Base-by-base conservation (phyloP, 1,284 basidiomycete species). In the Moniliella sp. region DNA sequence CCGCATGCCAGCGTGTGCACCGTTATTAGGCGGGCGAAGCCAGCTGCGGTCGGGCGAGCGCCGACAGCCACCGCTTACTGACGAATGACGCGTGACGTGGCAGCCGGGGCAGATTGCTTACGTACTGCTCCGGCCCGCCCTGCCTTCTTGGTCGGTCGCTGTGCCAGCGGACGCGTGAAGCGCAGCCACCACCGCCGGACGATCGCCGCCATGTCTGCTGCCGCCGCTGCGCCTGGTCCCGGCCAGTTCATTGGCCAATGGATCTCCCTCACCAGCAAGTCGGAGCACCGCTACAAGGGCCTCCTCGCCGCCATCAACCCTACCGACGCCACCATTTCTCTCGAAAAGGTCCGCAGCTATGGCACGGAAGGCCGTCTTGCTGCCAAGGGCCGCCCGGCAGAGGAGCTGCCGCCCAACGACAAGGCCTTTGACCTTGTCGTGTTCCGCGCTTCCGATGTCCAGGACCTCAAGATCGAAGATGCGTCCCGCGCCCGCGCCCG, bases 231-330 rank as follows among this genome's bases (percentile, higher is more conserved):
- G n/a, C n/a, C n/a, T n/a, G 43, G 53, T 3, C 46, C 57, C 15
- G 48, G 46, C 33, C 42, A 54, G 33, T 51, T 54, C 37, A 52
- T 60, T 37, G 57, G 60, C 33, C 50, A 55, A 13, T 48, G 55
- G 15, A 83, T 84, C 45, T 79, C 77, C 45, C 73, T 84, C 56
- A 76, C 80, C 56, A 82, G 79, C 39, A 77, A 79, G 57, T 81
- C 78, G 35, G 79, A 82, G 69, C 78, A 83, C 45, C 75, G 80
- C 35, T 84, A 84, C 65, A 71, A 78, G 43, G 79, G 79, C 40
- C 78, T 79, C 39, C 67, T 84, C 28, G 76, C 76, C 34, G 76
- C 76, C 18, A 81, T 83, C 55, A 77, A 83, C 63, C 75, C 77
- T 18, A 69, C 65, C 35, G 73, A 75, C 35, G 79, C 78, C 11